A percentile compares a stretch with the other conserved stretches of the same genome.
These are phyloP conservation scores for Bruguiera gymnorhiza DNA, from an alignment of 345 rosid species.

Conservation along the genomic window DNA sequence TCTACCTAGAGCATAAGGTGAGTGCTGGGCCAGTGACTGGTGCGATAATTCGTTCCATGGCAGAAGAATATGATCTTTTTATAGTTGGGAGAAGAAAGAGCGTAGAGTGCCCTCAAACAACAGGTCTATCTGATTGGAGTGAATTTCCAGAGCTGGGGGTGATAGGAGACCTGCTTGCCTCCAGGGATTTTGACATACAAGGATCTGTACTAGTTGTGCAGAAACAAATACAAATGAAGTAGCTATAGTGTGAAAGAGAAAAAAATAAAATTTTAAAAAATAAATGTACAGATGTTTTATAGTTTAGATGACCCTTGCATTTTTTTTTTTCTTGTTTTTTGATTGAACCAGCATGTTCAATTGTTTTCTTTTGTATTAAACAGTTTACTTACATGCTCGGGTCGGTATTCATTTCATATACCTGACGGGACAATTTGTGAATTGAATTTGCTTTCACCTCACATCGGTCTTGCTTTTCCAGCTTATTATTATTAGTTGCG, in stretches of 20 bases:
- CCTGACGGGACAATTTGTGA: too few relatives aligned
- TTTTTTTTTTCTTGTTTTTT: too few relatives aligned
- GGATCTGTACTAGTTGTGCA: slow-evolving; percentile 52
- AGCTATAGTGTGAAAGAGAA: too few relatives aligned
- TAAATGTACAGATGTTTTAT: background rate
- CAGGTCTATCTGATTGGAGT: slow-evolving; percentile 53
- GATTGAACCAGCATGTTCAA: too few relatives aligned
- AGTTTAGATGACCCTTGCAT: background rate
- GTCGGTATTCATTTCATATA: too few relatives aligned
- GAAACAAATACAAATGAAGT: slow-evolving; percentile 21
- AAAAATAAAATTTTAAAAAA: too few relatives aligned
- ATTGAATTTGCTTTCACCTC: too few relatives aligned
- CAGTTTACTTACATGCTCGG: too few relatives aligned
- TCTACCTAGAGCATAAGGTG: slow-evolving; percentile 32
- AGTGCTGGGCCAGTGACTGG: slow-evolving; percentile 42
- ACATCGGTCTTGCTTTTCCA: too few relatives aligned
- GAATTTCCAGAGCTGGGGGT: slow-evolving; percentile 64
- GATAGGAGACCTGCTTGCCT: slow-evolving; percentile 56
- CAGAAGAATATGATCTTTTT: slow-evolving; percentile 37
- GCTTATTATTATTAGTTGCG: too few relatives aligned
- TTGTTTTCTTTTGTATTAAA: too few relatives aligned
- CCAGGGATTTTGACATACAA: slow-evolving; percentile 33
- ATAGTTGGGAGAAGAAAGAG: slow-evolving; percentile 51
- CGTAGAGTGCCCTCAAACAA: slow-evolving; percentile 22
- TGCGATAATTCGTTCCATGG: slow-evolving; percentile 24